Evolutionary conservation across 1,139 yeast genomes (phyloP).

Genomic region (Taphrina communis): DNA sequence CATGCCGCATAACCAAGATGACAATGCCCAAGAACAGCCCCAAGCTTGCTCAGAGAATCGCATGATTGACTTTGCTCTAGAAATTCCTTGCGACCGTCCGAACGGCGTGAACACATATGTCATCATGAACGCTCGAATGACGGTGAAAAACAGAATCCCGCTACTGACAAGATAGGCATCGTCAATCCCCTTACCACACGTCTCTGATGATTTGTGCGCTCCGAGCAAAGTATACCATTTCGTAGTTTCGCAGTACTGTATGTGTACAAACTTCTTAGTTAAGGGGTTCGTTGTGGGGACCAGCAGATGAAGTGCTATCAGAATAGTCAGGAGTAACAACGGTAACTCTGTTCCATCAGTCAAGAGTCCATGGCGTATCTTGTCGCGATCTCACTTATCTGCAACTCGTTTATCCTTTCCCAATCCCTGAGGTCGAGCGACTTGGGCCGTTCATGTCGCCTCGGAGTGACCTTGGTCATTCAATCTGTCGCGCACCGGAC

Average conservation of each 20-base stretch:
- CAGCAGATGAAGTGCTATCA: neutral
- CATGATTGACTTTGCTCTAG: conserved; percentile 59
- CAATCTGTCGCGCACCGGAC: conserved; percentile 10
- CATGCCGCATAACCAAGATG: conserved; percentile 65
- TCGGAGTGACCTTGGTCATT: conserved; percentile 11
- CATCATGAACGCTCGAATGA: conserved; percentile 67
- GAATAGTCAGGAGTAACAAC: conserved; percentile 2
- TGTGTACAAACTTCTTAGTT: conserved; percentile 22
- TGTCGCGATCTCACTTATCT: conserved; percentile 5
- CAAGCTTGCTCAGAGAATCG: conserved; percentile 90
- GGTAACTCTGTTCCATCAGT: neutral
- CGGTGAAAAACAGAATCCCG: conserved; percentile 64
- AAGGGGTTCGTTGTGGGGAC: conserved; percentile 3
- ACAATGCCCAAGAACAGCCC: conserved; percentile 67
- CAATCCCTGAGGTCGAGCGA: conserved; percentile 12
- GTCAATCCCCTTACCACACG: conserved; percentile 46
- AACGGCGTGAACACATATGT: conserved; percentile 64
- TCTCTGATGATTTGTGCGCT: neutral
- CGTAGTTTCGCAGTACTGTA: conserved; percentile 28
- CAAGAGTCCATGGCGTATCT: neutral
- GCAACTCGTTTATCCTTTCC: conserved; percentile 15
- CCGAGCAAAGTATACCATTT: conserved; percentile 14
- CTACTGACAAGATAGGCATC: conserved; percentile 55
- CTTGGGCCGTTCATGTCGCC: conserved; percentile 10
- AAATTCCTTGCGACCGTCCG: conserved; percentile 60